Base-by-base conservation (phyloP, 768 basidiomycete species). In the Agrocybe praecox region DNA sequence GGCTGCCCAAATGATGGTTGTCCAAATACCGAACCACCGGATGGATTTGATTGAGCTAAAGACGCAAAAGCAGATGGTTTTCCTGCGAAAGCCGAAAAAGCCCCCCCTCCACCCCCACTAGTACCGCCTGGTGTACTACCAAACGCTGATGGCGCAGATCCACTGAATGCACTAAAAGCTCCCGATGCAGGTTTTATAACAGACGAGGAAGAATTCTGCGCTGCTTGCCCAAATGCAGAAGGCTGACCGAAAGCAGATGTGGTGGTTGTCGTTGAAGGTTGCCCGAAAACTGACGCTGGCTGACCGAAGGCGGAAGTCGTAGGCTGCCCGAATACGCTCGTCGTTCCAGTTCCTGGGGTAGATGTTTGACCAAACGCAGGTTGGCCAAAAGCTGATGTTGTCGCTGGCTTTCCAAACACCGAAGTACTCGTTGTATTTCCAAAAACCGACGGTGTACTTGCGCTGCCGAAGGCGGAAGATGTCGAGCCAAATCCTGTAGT, bases 11-110 rank as follows among this genome's bases (percentile, higher is more conserved):
- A 58, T 2, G 63, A 64, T 12, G 74, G 55, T 34, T 66, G 61
- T n/a, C 67, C 65, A 61, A 72, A 69, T 2, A 69, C 62, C 9
- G 72, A 68, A 10, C 65, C 67, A 11, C 56, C 74, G 9, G 60
- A 57, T 17, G 50, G 45, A n/a, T 67, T 68, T 1, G 73, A 67
- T 1, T 74, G 56, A 9, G 69, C 62, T 18, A 60, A 61, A 4
- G 69, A 60, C 19, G 69, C 70, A 62, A 86, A 84, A 18, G 77
- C 65, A 17, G 82, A 67, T 0, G 79, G 74, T 44, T 79, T 74
- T 4, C 74, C 71, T n/a, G 80, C 72, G 63, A 86, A 86, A 4
- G 81, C 77, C 29, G 81, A 78, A 58, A 83, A 85, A 3, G 73
- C 80, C 15, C 80, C 74, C 1, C 78, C 67, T 1, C 67, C 57